Base-by-base conservation (phyloP, 2,329 filamentous ascomycete genomes). In the Cryphonectria japonica region DNA sequence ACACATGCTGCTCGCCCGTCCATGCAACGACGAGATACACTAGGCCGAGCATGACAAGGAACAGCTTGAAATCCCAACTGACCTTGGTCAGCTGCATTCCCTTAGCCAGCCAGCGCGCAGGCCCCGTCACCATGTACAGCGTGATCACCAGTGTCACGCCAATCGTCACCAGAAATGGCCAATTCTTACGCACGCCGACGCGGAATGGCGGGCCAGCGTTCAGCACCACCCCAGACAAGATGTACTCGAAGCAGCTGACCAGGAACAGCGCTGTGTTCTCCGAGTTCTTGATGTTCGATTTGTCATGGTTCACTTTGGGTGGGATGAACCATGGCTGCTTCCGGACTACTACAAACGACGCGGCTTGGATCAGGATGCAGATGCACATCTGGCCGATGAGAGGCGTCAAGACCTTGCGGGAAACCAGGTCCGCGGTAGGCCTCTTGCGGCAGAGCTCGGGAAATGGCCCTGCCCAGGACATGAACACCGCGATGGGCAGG, bases 401-500 rank as follows among this genome's bases (percentile, higher is more conserved):
- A 0, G 96, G 95, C 0, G 91, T 93, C 64, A 99, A 85, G 2
- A 99, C 93, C 80, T 99, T 99, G 69, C 94, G 88, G 1, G 93
- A 97, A 1, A 99, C 95, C 6, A 99, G 87, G 76, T 95, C 93
- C 22, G 96, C 95, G 0, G 94, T 98, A 3, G 96, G 96, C 50
- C 94, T 88, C 81, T 98, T 99, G 71, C 87, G 89, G 76, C 90
- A 92, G 19, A 99, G 87, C 52, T 87, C 85, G 2, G 90, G 90
- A 77, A 92, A 94, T 1, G 97, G 92, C 7, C 93, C 94, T 34
- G 93, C 94, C 96, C 97, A 98, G 75, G 96, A 95, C 96, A 99
- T 99, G 80, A 98, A 98, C 71, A 99, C 93, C 34, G 96, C 96
- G 76, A 99, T 97, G 5, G 96, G 96, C 3, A 99, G 85, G 77